Base-by-base conservation (phyloP, 1,284 basidiomycete species). In the Inonotus obliquus region DNA sequence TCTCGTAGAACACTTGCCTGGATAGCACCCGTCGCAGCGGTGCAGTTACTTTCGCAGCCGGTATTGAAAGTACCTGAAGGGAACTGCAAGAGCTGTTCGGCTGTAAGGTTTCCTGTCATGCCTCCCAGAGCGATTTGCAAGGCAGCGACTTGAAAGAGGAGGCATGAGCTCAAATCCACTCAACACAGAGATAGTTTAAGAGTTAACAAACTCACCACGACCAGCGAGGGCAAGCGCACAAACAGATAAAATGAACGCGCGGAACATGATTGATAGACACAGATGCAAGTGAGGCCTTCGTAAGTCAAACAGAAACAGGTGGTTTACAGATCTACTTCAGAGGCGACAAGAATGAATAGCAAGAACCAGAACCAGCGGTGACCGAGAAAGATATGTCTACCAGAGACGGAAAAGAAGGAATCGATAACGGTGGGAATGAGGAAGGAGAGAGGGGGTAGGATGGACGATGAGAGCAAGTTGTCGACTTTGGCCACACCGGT, bases 21-120 rank as follows among this genome's bases (percentile, higher is more conserved):
- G 63, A 87, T 75, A 38, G 68, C 69, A n/a, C 45, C 56, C 23
- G 67, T 73, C 1, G 79, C 77, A 17, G 65, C 59, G 11, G 65
- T 67, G 68, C 84, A 85, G 39, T 72, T 70, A 6, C 63, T 52
- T 25, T 70, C 62, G 68, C 86, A 87, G 83, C 85, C 64, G 10
- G 38, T 13, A 14, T 49, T 3, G 21, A 9, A 61, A 4, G 55
- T 65, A 44, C 71, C 68, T 58, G 79, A 75, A 10, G 76, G 74
- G 45, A 83, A 70, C 47, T 68, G 67, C 32, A 89, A 71, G 57
- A 86, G 77, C 23, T 84, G 67, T 23, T 67, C 67, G 17, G 80
- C 75, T 37, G 73, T 67, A 59, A 87, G 67, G 58, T 71, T 77
- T 23, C 63, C 59, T 10, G 70, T 73, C 37, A 76, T 77, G 35